Evolutionary conservation across 129 eudicot genomes (phyloP).

Genomic region (Arctium lappa): DNA sequence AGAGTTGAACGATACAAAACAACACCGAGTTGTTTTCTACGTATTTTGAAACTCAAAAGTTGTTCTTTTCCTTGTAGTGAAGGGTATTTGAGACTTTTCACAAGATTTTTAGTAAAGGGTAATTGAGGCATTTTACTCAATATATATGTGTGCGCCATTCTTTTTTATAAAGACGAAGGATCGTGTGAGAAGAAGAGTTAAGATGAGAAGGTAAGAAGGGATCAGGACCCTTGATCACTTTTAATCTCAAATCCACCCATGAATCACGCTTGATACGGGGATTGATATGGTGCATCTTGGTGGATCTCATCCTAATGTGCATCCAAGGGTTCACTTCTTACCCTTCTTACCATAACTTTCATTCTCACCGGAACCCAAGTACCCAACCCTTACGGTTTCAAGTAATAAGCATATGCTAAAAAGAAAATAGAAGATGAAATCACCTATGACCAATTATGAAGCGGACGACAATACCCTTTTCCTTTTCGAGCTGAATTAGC

Average conservation of each 20-base stretch:
- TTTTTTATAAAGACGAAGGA: no score
- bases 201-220: no score
- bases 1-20: not conserved
- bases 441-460: conserved; percentile 82
- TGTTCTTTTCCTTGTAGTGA: not conserved
- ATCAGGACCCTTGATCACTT: no score
- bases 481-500: conserved; percentile 46
- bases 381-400: not conserved
- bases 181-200: not conserved
- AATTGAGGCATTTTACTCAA: not conserved
- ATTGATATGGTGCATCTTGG: no score
- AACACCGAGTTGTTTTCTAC: not conserved
- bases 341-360: no score
- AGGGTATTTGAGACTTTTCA: not conserved
- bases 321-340: no score
- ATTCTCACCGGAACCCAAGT: not conserved
- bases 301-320: no score
- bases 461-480: conserved; percentile 69
- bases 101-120: not conserved
- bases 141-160: not conserved
- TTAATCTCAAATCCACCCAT: no score
- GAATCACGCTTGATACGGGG: no score
- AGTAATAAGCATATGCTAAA: not conserved
- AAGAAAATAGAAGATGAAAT: not conserved
- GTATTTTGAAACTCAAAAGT: no score